Evolutionary conservation across 495 filamentous ascomycete species (phyloP).

Genomic region (Xylona heveae): DNA sequence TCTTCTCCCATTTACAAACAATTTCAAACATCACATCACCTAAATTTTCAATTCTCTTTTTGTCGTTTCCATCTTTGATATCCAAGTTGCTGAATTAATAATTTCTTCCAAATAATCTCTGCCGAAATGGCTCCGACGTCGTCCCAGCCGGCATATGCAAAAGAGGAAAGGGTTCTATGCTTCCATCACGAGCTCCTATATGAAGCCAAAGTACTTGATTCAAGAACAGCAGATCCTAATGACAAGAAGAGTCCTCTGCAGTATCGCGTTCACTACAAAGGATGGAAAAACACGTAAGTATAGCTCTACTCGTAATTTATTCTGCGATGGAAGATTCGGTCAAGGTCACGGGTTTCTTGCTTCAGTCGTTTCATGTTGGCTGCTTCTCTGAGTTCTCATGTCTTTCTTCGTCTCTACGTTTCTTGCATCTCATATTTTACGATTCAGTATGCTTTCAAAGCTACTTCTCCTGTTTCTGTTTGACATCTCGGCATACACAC

Average conservation of each 20-base stretch:
- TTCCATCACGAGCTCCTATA: conserved; percentile 95
- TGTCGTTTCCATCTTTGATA: too few species aligned
- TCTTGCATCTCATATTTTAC: neutral
- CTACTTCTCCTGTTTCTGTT: neutral
- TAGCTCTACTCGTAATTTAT: conserved; percentile 3
- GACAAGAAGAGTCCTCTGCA: conserved; percentile 56
- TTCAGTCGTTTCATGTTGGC: neutral
- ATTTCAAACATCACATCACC: too few species aligned
- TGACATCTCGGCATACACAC: neutral
- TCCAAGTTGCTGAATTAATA: too few species aligned
- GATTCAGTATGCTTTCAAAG: neutral
- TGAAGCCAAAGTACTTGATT: conserved; percentile 83
- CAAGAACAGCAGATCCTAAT: conserved; percentile 34
- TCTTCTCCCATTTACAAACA: too few species aligned
- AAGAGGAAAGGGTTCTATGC: conserved; percentile 88
- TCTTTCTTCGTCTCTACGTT: neutral
- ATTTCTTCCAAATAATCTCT: neutral
- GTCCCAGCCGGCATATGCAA: conserved; percentile 39
- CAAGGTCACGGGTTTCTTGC: too few species aligned
- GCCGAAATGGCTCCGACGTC: conserved; percentile 35
- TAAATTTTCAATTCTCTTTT: too few species aligned
- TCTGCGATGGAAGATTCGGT: too few species aligned
- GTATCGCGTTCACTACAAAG: conserved; percentile 95
- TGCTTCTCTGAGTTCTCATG: neutral
- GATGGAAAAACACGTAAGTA: conserved; percentile 90